Base-by-base conservation (phyloP, 306 rosid genomes). In the Albizia julibrissin region DNA sequence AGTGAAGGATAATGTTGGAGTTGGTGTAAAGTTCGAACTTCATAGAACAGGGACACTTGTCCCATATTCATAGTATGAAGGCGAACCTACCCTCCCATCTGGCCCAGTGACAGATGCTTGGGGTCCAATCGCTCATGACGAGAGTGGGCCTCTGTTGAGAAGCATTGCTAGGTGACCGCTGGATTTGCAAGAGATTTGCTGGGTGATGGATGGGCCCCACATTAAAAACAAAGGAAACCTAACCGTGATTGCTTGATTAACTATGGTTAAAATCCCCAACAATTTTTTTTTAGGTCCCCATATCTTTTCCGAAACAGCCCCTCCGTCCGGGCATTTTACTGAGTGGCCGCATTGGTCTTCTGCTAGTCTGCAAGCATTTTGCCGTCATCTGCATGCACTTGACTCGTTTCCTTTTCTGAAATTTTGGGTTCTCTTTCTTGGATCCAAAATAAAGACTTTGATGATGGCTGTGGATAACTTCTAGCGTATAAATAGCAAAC, bases 341-440 rank as follows among this genome's bases (percentile, higher is more conserved):
- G 77, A 59, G 74, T 49, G 50, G 37, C 62, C 61, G 86, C 87
- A 61, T 81, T 72, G 84, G 62, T 85, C 66, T 69, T 49, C 91
- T 84, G 85, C 81, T 59, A 72, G 64, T 79, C 87, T 66, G 86
- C 89, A 76, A 81, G 77, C 72, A 80, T 81, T 85, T 84, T 88
- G 82, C 91, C 88, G 85, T 86, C 86, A 68, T 86, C 86, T 33
- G 40, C 86, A 92, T 87, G 89, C 83, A 83, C 80, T 89, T 88
- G 83, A 81, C 69, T 79, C 49, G 66, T 75, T 86, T 27, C 44
- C 34, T 42, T 49, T 77, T 82, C 80, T 78, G 76, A 79, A 82
- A 84, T 18, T 65, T 82, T 81, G 89, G 69, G 78, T 81, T 79
- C 83, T 84, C 88, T 84, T 81, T 81, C 87, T 84, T 76, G 81